Base-by-base conservation (phyloP, 495 filamentous ascomycete genomes). In the Hypoxylon subgilvum region DNA sequence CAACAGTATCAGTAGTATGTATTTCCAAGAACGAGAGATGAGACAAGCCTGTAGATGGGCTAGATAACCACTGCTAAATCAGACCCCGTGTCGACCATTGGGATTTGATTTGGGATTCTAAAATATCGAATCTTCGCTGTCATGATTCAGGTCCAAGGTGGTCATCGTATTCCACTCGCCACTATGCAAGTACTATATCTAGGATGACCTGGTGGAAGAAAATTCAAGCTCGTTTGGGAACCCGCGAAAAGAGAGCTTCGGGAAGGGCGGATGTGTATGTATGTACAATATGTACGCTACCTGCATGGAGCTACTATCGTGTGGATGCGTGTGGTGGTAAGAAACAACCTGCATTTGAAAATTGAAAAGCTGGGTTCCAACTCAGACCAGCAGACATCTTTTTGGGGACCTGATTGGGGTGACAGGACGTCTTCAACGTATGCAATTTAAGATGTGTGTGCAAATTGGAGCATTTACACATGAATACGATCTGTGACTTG, bases 261-360 rank as follows among this genome's bases (percentile, higher is more conserved):
- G 61, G 61, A 64, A 40, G 34, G 44, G 41, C 61, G 61, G 61
- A 64, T 64, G 61, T 39, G 43, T 51, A 64, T 50, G 49, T 16
- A 6, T 39, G 45, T 31, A 13, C 13, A n/a, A 35, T 6, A 35
- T 13, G 27, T 30, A 10, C 27, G 8, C 21, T 21, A 61, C 35
- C 36, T 45, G 43, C 32, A 25, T 28, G 27, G 47, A 35, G 31
- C 34, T 50, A 38, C 28, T 40, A 56, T 49, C 47, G 36, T 34
- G 28, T 18, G 35, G 36, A 34, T 27, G 46, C 4, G 43, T 52
- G 59, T 31, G 52, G 36, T 48, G 44, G 42, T 49, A 48, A 25
- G 34, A 48, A 28, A 46, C 36, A 35, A 10, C 2, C 36, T 47
- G 59, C 52, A 63, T 32, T 31, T n/a, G 9, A 36, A 52, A 51